Evolutionary conservation across 371 early-diverging fungal genomes (phyloP).

Genomic region (Capniomyces stellatus): DNA sequence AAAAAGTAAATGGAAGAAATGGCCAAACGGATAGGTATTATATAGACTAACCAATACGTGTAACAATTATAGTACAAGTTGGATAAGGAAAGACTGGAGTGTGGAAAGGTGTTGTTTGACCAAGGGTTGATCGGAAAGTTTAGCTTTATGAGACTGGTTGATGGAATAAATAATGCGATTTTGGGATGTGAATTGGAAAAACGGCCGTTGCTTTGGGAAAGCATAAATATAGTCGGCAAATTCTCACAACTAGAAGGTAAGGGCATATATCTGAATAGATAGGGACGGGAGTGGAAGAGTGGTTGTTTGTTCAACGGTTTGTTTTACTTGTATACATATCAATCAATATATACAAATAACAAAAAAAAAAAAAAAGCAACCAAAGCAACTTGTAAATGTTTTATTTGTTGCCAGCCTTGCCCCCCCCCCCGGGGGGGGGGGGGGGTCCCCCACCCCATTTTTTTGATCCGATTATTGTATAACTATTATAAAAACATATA

Average conservation of each 20-base stretch:
- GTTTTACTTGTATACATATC: too few relatives aligned
- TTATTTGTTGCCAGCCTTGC: too few relatives aligned
- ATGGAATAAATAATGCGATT: constrained; percentile 42
- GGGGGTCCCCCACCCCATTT: too few relatives aligned
- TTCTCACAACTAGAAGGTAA: constrained; percentile 15
- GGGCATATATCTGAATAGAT: too few relatives aligned
- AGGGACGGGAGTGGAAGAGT: too few relatives aligned
- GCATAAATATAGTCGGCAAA: constrained; percentile 27
- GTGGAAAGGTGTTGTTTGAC: constrained; percentile 8
- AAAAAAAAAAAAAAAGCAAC: constrained; percentile 3
- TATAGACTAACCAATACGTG: neutral
- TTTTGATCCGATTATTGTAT: too few relatives aligned
- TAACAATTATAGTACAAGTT: neutral
- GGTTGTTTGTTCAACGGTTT: too few relatives aligned
- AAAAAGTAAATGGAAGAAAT: neutral
- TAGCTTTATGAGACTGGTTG: constrained; percentile 28
- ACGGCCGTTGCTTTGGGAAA: constrained; percentile 63
- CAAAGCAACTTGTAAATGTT: too few relatives aligned
- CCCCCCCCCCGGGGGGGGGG: too few relatives aligned
- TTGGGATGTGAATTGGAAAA: constrained; percentile 57
- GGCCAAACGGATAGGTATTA: neutral
- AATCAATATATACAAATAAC: too few relatives aligned
- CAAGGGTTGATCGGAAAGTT: constrained; percentile 29
- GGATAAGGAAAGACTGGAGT: neutral
- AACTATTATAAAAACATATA: too few relatives aligned